A percentile compares a stretch with the other conserved stretches of the same genome.
phyloP scores from a whole-genome alignment of 257 asterid species.

The Salvia splendens region DNA sequence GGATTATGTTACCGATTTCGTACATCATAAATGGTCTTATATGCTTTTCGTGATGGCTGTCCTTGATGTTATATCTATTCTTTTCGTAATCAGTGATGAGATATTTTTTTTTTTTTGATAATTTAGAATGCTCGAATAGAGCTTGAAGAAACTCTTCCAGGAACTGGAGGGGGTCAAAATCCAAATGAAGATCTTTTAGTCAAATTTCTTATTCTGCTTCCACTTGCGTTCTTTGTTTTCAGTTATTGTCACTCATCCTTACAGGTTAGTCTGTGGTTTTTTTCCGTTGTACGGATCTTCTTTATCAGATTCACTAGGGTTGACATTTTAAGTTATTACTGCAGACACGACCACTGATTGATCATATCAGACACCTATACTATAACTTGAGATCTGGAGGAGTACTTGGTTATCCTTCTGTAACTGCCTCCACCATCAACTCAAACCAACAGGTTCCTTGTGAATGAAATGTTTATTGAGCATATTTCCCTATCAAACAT shows the following conservation, averaged over 20 bases:
- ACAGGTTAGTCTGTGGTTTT: constrained; percentile 56
- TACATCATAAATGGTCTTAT: neutral
- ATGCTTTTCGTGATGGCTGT: constrained; percentile 8
- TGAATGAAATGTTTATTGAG: neutral
- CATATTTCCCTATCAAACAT: neutral
- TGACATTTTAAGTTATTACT: constrained; percentile 29
- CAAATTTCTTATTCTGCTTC: constrained; percentile 71
- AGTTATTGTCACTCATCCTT: constrained; percentile 68
- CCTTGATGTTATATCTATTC: no score
- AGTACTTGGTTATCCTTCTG: constrained; percentile 65
- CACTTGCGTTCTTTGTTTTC: constrained; percentile 55
- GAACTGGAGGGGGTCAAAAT: constrained; percentile 86
- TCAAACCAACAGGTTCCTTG: constrained; percentile 62
- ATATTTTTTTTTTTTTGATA: constrained; percentile 32
- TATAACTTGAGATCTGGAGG: constrained; percentile 81
- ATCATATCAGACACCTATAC: constrained; percentile 73
- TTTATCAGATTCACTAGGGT: constrained; percentile 16
- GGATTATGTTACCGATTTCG: constrained; percentile 18
- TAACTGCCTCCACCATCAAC: constrained; percentile 59
- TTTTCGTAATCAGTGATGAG: constrained; percentile 9
- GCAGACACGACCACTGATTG: constrained; percentile 76
- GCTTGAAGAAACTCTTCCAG: constrained; percentile 85
- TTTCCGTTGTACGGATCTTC: constrained; percentile 21
- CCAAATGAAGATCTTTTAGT: constrained; percentile 69
- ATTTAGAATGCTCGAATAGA: constrained; percentile 69